Conservation (phyloP, 768 basidiomycete genomes). For the Calocera viscosa region DNA sequence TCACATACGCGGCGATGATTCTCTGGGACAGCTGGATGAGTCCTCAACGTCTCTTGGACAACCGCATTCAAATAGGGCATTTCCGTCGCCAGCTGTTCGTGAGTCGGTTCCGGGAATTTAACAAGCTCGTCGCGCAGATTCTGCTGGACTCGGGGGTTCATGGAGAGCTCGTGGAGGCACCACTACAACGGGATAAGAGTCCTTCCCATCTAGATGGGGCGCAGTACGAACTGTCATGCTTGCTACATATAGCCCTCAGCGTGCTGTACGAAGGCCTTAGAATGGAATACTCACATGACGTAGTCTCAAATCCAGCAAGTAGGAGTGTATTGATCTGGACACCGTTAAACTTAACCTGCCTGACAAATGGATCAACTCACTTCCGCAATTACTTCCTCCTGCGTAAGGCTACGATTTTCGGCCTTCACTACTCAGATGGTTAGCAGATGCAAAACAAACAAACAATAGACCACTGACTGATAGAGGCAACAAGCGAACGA, state of each 20-base stretch:
- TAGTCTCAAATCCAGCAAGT: not conserved
- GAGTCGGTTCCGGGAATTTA: slow-evolving; percentile 32
- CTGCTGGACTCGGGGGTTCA: slow-evolving; percentile 40
- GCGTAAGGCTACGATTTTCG: not conserved
- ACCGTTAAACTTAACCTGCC: no score
- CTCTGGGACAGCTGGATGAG: slow-evolving; percentile 50
- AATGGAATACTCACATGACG: not conserved
- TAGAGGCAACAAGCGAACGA: not conserved
- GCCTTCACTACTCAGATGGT: not conserved
- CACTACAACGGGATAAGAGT: no score
- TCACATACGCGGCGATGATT: slow-evolving; percentile 37
- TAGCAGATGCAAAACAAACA: not conserved
- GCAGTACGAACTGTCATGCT: not conserved
- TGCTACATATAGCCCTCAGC: not conserved
- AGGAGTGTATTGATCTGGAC: not conserved
- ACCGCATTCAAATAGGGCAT: slow-evolving; percentile 48
- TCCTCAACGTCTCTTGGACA: slow-evolving; percentile 47
- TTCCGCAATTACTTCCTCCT: not conserved
- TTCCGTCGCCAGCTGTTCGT: not conserved
- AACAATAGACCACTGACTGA: no score
- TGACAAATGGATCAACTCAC: no score
- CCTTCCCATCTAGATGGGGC: no score
- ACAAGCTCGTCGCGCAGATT: slow-evolving; percentile 47
- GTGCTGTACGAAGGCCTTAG: not conserved
- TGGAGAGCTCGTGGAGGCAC: slow-evolving; percentile 51